Evolutionary conservation across 495 filamentous ascomycete species (phyloP).

Genomic region (Oleoguttula mirabilis): DNA sequence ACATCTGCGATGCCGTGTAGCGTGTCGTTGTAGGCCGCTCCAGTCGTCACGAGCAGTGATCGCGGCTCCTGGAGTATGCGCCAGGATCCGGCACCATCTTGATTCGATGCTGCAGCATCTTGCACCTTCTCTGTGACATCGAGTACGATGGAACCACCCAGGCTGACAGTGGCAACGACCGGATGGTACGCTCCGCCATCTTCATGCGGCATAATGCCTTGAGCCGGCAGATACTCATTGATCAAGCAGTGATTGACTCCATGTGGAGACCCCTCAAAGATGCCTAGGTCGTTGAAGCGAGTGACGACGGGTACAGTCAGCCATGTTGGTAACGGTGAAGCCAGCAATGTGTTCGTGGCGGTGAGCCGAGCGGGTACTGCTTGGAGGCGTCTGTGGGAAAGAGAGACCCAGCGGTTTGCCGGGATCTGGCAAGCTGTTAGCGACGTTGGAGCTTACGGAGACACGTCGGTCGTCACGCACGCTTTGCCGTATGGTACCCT

Average conservation of each 20-base stretch:
- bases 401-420: slow-evolving; percentile 60
- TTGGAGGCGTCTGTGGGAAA: slow-evolving; percentile 79
- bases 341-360: slow-evolving; percentile 59
- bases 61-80: slow-evolving; percentile 79
- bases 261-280: slow-evolving; percentile 67
- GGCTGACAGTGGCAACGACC: slow-evolving; percentile 78
- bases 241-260: slow-evolving; percentile 82
- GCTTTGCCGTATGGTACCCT: slow-evolving; percentile 45
- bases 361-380: slow-evolving; percentile 75
- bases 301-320: slow-evolving; percentile 57
- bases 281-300: slow-evolving; percentile 45
- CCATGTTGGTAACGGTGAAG: slow-evolving; percentile 65
- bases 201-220: slow-evolving; percentile 95
- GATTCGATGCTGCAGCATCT: neutral
- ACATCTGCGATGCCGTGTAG: slow-evolving; percentile 32
- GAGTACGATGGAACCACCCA: slow-evolving; percentile 65
- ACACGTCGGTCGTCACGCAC: slow-evolving; percentile 36
- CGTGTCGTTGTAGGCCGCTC: slow-evolving; percentile 26
- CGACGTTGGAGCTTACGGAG: too few relatives aligned
- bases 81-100: slow-evolving; percentile 27
- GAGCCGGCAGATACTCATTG: slow-evolving; percentile 78
- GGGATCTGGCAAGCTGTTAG: slow-evolving; percentile 21
- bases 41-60: slow-evolving; percentile 29
- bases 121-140: slow-evolving; percentile 56
- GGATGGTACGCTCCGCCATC: slow-evolving; percentile 80